Evolutionary conservation across 192 early-diverging fungal genomes (phyloP), one percentile per base, ranked within the genome.

Genomic region (Podila verticillata): DNA sequence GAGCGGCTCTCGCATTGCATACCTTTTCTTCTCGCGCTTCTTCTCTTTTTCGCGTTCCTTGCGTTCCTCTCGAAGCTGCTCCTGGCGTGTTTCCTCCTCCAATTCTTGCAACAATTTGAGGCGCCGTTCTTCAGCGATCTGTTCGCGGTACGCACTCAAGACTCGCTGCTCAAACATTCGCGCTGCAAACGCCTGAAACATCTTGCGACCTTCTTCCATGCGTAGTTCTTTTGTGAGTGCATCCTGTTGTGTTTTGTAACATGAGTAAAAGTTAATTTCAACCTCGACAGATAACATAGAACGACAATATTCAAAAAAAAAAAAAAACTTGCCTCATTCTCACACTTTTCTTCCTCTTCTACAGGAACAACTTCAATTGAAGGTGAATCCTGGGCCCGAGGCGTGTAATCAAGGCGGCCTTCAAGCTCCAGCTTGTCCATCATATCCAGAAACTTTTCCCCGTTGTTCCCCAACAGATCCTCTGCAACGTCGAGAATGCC

Each of bases 131-230:
- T 89, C 89, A 7, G 95, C 97, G 22, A 96, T 90, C 86, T 97
- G 95, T 86, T 99, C 97, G 48, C 95, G 91, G 70, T 97, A 99
- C 6, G 96, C 94, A 66, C 91, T 88, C 47, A 99, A 82, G 5
- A 99, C 96, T 19, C 97, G 91, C 70, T 99, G 96, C 82, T 98
- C 97, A 89, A 99, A 97, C 89, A 99, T 94, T 58, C 94, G 93
- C 24, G 97, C 96, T 15, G 95, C 95, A 89, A 98, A 96, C 35
- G 96, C 93, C 81, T 97, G 96, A 75, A 99, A 98, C 91, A 96
- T 96, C 20, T 91, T 89, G 24, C 96, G 90, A 7, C 95, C 94
- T 70, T 97, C 95, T 68, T 99, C 96, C 84, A 95, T 95, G 30
- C 95, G 90, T 68, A 93, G 91, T 74, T 97, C 95, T 66, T 95